Evolutionary conservation across 164 flowering plant genomes (phyloP), one percentile per base, ranked within the genome.

Genomic region (Platanus orientalis): DNA sequence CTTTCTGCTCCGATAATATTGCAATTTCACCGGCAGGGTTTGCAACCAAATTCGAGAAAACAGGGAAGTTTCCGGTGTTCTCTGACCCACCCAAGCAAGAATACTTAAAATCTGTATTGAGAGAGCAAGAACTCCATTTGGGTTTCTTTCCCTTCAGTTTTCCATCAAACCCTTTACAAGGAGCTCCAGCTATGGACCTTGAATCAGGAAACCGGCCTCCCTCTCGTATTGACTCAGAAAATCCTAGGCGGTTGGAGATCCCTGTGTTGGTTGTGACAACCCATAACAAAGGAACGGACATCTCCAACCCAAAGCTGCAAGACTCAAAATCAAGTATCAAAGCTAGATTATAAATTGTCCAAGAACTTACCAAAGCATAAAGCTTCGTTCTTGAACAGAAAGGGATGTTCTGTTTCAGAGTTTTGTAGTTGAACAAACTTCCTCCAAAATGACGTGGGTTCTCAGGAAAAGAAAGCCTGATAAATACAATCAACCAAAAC

Each of bases 1-100:
- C 91, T 78, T 69, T 83, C 62, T 81, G 77, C 70, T 86, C 95
- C 1, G 91, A 85, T 0, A 90, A 75, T 1, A 80, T 12, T 1
- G 75, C 74, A 54, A 81, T 58, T 66, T 85, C 87, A 7, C 81
- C 90, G 0, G 84, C 72, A 0, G 86, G 79, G 57, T 72, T 75
- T 0, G 81, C 86, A 9, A 84, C 76, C 62, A 81, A 58, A 60
- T 86, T 84, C 3, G 87, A 75, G 19, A 67, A 13, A 7, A 75
- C 62, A n/a, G 81, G 69, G n/a, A 75, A 60, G n/a, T 61, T 69
- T 3, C 75, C 60, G 40, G 62, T 62, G 16, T 47, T 75, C 26
- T 58, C 60, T 13, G 79, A 68, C 11, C 56, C 69, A 36, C 76
- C 69, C 47, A 64, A 57, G 59, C 71, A 69, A 24, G 72, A 63